These are phyloP conservation scores for Lophiostoma macrostomum DNA, from an alignment of 495 filamentous ascomycete genomes.

Conservation along the genomic window DNA sequence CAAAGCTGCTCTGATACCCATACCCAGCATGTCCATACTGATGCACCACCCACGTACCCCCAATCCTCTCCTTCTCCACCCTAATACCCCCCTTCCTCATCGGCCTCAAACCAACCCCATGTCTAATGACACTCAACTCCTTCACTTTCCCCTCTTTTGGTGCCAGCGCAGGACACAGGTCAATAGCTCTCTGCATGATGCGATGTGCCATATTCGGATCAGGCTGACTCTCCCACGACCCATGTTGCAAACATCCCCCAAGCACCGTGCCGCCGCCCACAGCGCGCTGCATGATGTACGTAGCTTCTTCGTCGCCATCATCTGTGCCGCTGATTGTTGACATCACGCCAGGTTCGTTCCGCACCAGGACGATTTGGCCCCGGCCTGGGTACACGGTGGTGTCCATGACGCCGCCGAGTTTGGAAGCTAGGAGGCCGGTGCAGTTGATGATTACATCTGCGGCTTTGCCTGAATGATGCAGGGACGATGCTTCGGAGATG, in stretches of 20 bases:
- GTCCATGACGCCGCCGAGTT: conserved; percentile 82
- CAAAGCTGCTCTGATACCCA: conserved; percentile 83
- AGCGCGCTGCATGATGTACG: conserved; percentile 90
- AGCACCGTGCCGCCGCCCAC: conserved; percentile 72
- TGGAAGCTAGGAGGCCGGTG: conserved; percentile 71
- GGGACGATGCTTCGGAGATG: conserved; percentile 63
- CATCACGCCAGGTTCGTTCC: conserved; percentile 78
- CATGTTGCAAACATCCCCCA: conserved; percentile 81
- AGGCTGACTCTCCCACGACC: conserved; percentile 75
- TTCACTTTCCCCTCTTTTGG: conserved; percentile 25
- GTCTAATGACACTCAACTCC: conserved; percentile 75
- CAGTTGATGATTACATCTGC: conserved; percentile 82
- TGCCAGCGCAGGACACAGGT: conserved; percentile 68
- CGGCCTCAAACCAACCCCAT: conserved; percentile 85
- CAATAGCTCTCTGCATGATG: conserved; percentile 84
- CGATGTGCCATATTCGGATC: conserved; percentile 77
- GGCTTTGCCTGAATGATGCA: conserved; percentile 60
- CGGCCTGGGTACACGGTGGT: conserved; percentile 68
- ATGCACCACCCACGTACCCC: conserved; percentile 76
- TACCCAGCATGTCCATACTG: conserved; percentile 96
- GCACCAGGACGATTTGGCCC: conserved; percentile 84
- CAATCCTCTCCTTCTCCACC: conserved; percentile 75
- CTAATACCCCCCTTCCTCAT: conserved; percentile 70
- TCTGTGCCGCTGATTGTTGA: conserved; percentile 68
- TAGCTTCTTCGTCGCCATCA: conserved; percentile 73